Evolutionary conservation across 2,329 filamentous ascomycete genomes (phyloP).

Genomic region (Pseudohalonectria lignicola): DNA sequence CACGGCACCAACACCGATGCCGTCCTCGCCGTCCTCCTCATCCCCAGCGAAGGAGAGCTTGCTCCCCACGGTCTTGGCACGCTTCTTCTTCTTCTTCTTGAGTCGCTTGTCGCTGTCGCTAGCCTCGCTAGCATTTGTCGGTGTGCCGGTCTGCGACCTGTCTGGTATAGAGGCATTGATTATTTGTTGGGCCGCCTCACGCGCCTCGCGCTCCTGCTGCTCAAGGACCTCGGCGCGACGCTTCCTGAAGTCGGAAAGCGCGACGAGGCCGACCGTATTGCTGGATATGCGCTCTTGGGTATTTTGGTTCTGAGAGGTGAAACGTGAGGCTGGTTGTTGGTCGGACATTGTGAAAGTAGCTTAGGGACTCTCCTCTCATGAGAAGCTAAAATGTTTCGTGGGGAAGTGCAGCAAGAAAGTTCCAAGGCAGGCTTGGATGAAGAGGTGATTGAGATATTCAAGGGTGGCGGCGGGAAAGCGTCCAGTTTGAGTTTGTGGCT

Average conservation of each 20-base stretch:
- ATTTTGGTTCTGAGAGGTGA: constrained; percentile 64
- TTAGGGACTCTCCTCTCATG: no score
- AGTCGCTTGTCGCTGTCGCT: constrained; percentile 17
- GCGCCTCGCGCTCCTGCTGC: constrained; percentile 72
- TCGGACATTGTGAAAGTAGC: constrained; percentile 32
- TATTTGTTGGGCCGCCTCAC: constrained; percentile 51
- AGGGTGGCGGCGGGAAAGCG: no score
- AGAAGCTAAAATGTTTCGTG: no score
- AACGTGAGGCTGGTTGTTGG: constrained; percentile 39
- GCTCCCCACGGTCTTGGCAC: constrained; percentile 23
- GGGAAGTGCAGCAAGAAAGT: no score
- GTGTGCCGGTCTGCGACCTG: constrained; percentile 35
- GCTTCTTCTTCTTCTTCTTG: constrained; percentile 34
- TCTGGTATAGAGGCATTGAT: constrained; percentile 33
- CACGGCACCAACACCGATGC: constrained; percentile 16
- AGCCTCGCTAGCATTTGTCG: constrained; percentile 27
- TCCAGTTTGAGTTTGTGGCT: no score
- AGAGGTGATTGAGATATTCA: no score
- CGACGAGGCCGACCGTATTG: constrained; percentile 82
- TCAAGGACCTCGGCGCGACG: constrained; percentile 89
- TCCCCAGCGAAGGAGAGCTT: constrained; percentile 57
- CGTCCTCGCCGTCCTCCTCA: constrained; percentile 40
- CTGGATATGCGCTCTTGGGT: constrained; percentile 75
- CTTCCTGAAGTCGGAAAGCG: constrained; percentile 90
- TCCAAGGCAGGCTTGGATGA: no score